Evolutionary conservation across 371 early-diverging fungal species (phyloP), one percentile per base, ranked within the genome.

Genomic region (Mortierella sp.): DNA sequence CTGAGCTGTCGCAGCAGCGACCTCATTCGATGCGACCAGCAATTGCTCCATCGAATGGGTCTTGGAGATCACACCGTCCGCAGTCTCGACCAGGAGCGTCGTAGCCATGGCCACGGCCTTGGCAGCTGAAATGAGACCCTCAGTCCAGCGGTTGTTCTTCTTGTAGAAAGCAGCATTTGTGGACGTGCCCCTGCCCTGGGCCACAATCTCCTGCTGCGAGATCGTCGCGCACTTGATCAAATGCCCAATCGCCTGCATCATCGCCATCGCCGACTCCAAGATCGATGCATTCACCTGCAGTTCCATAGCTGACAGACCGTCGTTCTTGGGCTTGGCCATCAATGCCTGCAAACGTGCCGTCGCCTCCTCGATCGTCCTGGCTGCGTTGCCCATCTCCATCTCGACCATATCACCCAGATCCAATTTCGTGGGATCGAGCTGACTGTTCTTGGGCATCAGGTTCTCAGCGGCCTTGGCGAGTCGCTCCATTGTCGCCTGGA

Each of bases 71-170:
- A 98, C 92, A 53, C 97, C 97, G 78, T 99, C 97, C 2, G 99
- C 97, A 27, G 92, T 91, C 70, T 98, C 98, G 8, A 97, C 98
- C 47, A 99, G 81, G 50, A 90, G 75, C 26, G 92, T 94, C 1
- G 98, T 97, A 4, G 97, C 96, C 26, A 91, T 68, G 4, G 97
- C 97, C 2, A 99, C 97, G 0, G 97, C 89, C 80, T 97, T 95
- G 48, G 99, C 98, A 0, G 99, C 99, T 3, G 96, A 94, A 56
- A 99, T 97, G 30, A 99, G 86, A 21, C 99, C 99, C 73, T 99
- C 98, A 3, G 97, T 99, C 99, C 99, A 99, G 66, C 96, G 90
- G 84, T 96, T 96, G 83, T 99, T 95, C 87, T 97, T 97, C 79
- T 97, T 97, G 89, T 99, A 99, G 79, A 97, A 98, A 0, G 94